These are phyloP conservation scores for Herpetomonas samuelpessoai DNA, from an alignment of 208 protist species.

Conservation along the genomic window DNA sequence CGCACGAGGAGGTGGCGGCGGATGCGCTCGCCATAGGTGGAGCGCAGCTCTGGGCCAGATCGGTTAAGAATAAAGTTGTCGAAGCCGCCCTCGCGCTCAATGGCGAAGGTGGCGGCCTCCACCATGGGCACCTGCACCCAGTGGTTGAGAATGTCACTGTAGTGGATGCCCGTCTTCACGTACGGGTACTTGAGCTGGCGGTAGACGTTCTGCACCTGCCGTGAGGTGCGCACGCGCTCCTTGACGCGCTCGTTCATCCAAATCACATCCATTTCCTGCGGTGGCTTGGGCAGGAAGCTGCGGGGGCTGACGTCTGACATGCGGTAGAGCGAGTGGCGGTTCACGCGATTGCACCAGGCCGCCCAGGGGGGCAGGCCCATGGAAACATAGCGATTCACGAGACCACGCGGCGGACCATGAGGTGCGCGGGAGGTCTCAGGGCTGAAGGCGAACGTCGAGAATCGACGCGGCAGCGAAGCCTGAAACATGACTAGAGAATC, in stretches of 20 bases:
- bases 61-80: slow-evolving; percentile 91
- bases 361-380: slow-evolving; percentile 91
- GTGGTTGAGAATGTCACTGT: slow-evolving; percentile 83
- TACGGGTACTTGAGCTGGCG: slow-evolving; percentile 89
- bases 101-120: slow-evolving; percentile 83
- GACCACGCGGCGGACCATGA: slow-evolving; percentile 79
- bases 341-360: slow-evolving; percentile 86
- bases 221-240: slow-evolving; percentile 85
- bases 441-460: slow-evolving; percentile 82
- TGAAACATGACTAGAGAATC: too few species aligned
- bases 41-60: slow-evolving; percentile 76
- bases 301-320: slow-evolving; percentile 80
- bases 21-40: slow-evolving; percentile 87
- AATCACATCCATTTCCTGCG: slow-evolving; percentile 91
- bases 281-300: slow-evolving; percentile 66
- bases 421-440: slow-evolving; percentile 79
- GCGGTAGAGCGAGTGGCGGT: slow-evolving; percentile 81
- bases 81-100: slow-evolving; percentile 88
- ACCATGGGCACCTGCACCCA: slow-evolving; percentile 93
- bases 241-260: slow-evolving; percentile 90
- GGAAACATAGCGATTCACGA: slow-evolving; percentile 88
- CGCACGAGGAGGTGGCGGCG: slow-evolving; percentile 86
- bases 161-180: slow-evolving; percentile 88
- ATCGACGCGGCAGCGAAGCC: slow-evolving; percentile 24
- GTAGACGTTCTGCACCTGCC: slow-evolving; percentile 87